Evolutionary conservation across 441 rosid genomes (phyloP), one percentile per base, ranked within the genome.

Genomic region (Melastoma candidum): DNA sequence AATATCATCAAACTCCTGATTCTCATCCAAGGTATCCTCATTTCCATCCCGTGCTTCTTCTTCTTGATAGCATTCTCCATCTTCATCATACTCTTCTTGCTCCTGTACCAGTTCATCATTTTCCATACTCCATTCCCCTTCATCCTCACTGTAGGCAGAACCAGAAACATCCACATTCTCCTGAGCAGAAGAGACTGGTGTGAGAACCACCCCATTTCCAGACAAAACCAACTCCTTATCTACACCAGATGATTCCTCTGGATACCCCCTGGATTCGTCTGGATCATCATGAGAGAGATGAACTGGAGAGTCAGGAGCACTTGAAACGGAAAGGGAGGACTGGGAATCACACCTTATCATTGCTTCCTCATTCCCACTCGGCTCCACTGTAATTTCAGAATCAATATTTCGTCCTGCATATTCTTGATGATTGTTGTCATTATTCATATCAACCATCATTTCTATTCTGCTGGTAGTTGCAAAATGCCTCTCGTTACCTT

Each of bases 1-100:
- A 75, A 80, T 57, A 61, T 67, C 83, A 44, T 78, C 82, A 55
- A 84, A 78, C 61, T 88, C 87, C 56, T 62, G 77, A 36, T 65
- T 54, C 54, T 83, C 61, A 54, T 73, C 71, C 60, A 68, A 66
- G 70, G 80, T 84, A 58, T 71, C 81, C 51, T 75, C 93, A 68
- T 78, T 88, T 70, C 76, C 85, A 64, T 82, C 93, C 25, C 79
- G 88, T 56, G 71, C 71, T 68, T 85, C 96, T 63, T 83, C 87
- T 67, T 82, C 96, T 61, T 70, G 79, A 60, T 80, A 89, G 48
- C 82, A 96, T 62, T 85, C 90, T 66, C 77, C 97, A 75, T 84
- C 95, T 73, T 86, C 97, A 48, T 89, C 93, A 63, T 89, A 93
- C 74, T 83, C 97, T 76, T 84, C 97, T 74, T 84, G 99, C 75